A percentile compares a stretch with the other conserved stretches of the same genome.
phyloP scores from a whole-genome alignment of 23 red algal genomes.

The Chondrus crispus region DNA sequence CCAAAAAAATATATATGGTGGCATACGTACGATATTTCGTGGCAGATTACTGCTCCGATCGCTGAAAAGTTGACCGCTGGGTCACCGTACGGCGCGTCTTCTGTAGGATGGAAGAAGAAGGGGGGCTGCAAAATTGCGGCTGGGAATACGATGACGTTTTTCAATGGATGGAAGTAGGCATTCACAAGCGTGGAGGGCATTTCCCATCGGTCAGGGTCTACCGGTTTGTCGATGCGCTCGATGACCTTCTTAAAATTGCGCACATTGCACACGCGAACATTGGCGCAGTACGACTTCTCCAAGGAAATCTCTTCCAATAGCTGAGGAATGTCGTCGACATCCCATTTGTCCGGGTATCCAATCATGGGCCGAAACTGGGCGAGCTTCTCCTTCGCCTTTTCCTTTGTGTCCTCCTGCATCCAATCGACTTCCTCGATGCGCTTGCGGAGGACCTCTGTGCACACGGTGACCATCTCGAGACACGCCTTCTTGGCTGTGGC shows the following conservation, averaged over 20 bases:
- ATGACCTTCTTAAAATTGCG: slow-evolving; percentile 33
- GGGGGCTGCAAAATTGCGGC: slow-evolving; percentile 87
- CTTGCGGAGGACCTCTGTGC: slow-evolving; percentile 33
- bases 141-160: slow-evolving; percentile 86
- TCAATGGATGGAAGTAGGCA: slow-evolving; percentile 80
- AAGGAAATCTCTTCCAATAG: slow-evolving; percentile 41
- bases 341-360: slow-evolving; percentile 75
- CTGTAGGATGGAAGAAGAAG: slow-evolving; percentile 71
- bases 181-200: slow-evolving; percentile 92
- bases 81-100: slow-evolving; percentile 59
- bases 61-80: slow-evolving; percentile 89
- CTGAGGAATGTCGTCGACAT: slow-evolving; percentile 51
- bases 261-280: slow-evolving; percentile 37
- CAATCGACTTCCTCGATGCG: slow-evolving; percentile 52
- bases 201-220: slow-evolving; percentile 57
- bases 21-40: slow-evolving; percentile 82
- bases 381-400: slow-evolving; percentile 53
- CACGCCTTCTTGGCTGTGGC: slow-evolving; percentile 51
- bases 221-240: slow-evolving; percentile 58
- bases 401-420: slow-evolving; percentile 72
- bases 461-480: slow-evolving; percentile 55
- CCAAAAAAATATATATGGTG: not conserved
- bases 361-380: slow-evolving; percentile 55
- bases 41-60: slow-evolving; percentile 88
- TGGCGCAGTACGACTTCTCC: slow-evolving; percentile 30